phyloP scores from a whole-genome alignment of 1,284 basidiomycete species.

The Microbotryomycetes sp. region DNA sequence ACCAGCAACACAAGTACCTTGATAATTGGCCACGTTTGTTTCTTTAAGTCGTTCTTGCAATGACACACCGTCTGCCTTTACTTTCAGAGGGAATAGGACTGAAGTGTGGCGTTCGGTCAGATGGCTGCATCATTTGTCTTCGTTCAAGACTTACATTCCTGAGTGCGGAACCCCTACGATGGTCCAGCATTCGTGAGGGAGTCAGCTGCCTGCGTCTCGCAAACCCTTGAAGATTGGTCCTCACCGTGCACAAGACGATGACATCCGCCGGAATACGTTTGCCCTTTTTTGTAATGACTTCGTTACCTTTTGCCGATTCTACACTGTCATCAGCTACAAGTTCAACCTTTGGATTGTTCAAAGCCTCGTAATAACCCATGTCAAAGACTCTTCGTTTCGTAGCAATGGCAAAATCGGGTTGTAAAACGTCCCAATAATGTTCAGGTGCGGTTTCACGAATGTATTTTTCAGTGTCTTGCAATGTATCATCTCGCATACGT shows the following conservation, averaged over 20 bases:
- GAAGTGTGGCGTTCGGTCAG: too few species aligned
- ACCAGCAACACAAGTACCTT: slow-evolving; percentile 15
- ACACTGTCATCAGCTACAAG: slow-evolving; percentile 26
- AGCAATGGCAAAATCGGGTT: slow-evolving; percentile 29
- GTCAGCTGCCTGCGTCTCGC: too few species aligned
- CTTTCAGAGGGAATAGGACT: slow-evolving; percentile 27
- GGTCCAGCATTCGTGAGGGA: too few species aligned
- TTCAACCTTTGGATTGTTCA: slow-evolving; percentile 18
- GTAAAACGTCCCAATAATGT: slow-evolving; percentile 27
- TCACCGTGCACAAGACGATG: slow-evolving; percentile 21
- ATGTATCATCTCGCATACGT: slow-evolving; percentile 3
- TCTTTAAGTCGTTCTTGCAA: slow-evolving; percentile 15
- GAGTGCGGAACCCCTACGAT: neutral
- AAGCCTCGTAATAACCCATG: slow-evolving; percentile 18
- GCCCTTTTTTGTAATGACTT: slow-evolving; percentile 19
- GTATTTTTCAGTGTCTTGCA: slow-evolving; percentile 17
- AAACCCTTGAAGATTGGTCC: too few species aligned
- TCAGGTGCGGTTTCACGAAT: slow-evolving; percentile 16
- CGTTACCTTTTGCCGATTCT: slow-evolving; percentile 8
- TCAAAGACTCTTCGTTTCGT: slow-evolving; percentile 33
- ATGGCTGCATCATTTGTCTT: neutral
- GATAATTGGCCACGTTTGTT: slow-evolving; percentile 19
- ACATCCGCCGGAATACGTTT: slow-evolving; percentile 23
- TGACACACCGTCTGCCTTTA: slow-evolving; percentile 16
- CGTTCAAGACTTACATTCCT: neutral